phyloP scores from a whole-genome alignment of 2,329 filamentous ascomycete genomes.

The Davidsoniella neocaledoniae region DNA sequence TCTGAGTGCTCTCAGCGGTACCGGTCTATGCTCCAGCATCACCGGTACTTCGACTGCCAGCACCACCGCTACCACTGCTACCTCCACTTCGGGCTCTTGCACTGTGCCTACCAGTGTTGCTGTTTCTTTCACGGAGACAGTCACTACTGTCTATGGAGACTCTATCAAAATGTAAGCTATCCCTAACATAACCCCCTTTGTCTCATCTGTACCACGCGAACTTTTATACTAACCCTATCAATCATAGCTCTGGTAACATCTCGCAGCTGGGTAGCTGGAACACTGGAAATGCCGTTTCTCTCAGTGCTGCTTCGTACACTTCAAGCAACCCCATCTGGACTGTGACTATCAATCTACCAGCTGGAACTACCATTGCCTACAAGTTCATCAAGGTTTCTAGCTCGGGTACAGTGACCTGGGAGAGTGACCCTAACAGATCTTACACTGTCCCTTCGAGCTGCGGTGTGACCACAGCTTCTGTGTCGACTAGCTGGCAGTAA shows the following conservation, averaged over 20 bases:
- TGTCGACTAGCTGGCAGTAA: slow-evolving; percentile 10
- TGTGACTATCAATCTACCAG: slow-evolving; percentile 30
- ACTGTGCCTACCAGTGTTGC: slow-evolving; percentile 20
- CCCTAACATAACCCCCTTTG: not conserved
- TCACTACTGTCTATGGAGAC: slow-evolving; percentile 28
- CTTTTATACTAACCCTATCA: not conserved
- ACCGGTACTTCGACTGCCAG: not conserved
- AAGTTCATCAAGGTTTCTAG: slow-evolving; percentile 42
- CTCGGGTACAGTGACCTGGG: slow-evolving; percentile 37
- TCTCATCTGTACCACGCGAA: not conserved
- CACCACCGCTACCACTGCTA: not conserved
- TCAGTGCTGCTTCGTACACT: slow-evolving; percentile 38
- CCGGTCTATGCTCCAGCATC: slow-evolving; percentile 8
- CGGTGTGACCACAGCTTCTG: slow-evolving; percentile 10
- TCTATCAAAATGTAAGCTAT: slow-evolving; percentile 32
- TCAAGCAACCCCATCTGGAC: slow-evolving; percentile 37
- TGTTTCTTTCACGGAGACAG: slow-evolving; percentile 27
- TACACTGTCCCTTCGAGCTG: slow-evolving; percentile 17
- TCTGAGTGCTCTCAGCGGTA: slow-evolving; percentile 6
- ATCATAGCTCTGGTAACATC: slow-evolving; percentile 16
- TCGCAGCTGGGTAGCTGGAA: slow-evolving; percentile 25
- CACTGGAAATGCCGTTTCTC: slow-evolving; percentile 26
- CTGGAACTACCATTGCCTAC: slow-evolving; percentile 38
- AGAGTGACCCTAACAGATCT: slow-evolving; percentile 31
- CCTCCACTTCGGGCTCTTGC: slow-evolving; percentile 16